A percentile compares a stretch with the other conserved stretches of the same genome.
These are phyloP conservation scores for Orychophragmus violaceus DNA, from an alignment of 345 rosid species.

Conservation along the genomic window DNA sequence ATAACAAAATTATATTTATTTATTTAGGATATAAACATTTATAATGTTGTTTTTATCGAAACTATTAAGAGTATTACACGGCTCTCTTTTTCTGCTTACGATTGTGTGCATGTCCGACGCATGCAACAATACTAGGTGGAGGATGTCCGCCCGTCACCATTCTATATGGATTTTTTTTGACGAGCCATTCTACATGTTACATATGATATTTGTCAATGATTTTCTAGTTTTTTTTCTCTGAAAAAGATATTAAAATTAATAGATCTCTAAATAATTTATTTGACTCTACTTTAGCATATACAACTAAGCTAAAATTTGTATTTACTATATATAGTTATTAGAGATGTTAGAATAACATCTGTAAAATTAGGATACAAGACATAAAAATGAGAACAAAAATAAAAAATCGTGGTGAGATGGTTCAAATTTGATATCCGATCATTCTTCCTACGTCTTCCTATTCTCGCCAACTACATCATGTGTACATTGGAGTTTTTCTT, in stretches of 20 bases:
- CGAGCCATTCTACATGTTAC: background rate
- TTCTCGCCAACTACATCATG: background rate
- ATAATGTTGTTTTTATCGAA: background rate
- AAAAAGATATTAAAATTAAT: no score
- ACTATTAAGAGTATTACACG: background rate
- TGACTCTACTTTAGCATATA: no score
- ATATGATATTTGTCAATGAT: background rate
- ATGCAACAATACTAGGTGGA: background rate
- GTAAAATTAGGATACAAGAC: background rate
- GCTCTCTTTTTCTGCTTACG: slow-evolving; percentile 7
- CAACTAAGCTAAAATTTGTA: no score
- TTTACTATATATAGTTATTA: no score
- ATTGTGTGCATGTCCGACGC: background rate
- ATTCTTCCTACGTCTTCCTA: background rate
- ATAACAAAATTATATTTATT: background rate
- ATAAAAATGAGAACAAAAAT: background rate
- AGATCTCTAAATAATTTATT: no score
- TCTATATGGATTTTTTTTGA: no score
- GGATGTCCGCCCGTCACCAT: background rate
- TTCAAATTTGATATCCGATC: background rate
- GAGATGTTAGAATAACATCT: background rate
- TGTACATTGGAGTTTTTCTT: background rate
- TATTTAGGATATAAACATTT: background rate
- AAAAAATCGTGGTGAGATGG: background rate
- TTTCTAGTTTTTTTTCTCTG: background rate